A percentile compares a stretch with the other conserved stretches of the same genome.
Conservation (phyloP, 2,329 filamentous ascomycete genomes). For the Nannizzia gypsea region DNA sequence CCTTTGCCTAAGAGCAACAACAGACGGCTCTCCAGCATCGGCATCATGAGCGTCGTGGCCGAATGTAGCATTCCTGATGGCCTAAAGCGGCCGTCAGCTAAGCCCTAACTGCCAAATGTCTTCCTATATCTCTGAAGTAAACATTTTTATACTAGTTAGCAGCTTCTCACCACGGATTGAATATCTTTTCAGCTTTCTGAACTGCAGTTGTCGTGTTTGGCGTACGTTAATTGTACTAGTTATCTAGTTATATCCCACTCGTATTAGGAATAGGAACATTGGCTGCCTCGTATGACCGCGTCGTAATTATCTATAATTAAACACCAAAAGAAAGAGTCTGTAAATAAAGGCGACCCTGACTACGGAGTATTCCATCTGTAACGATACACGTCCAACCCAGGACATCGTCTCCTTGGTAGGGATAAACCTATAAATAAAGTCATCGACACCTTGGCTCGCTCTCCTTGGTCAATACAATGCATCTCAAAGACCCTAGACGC, state of each 20-base stretch:
- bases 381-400: no score
- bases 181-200: conserved; percentile 17
- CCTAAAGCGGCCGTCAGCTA: conserved; percentile 10
- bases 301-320: no score
- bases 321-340: no score
- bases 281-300: no score
- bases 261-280: background rate
- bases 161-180: conserved; percentile 19
- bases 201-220: conserved; percentile 10
- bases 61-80: conserved; percentile 24
- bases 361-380: no score
- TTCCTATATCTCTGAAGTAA: background rate
- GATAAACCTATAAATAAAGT: background rate
- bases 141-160: background rate
- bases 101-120: background rate
- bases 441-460: background rate
- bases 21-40: conserved; percentile 21
- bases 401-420: no score
- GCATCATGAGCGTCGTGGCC: conserved; percentile 26
- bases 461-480: background rate
- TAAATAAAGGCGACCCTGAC: background rate
- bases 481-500: background rate
- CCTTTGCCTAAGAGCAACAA: conserved; percentile 22
- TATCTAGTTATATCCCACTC: conserved; percentile 6
- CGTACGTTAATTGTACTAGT: no score